phyloP scores from a whole-genome alignment of 345 rosid species.

The Citrus australasica region DNA sequence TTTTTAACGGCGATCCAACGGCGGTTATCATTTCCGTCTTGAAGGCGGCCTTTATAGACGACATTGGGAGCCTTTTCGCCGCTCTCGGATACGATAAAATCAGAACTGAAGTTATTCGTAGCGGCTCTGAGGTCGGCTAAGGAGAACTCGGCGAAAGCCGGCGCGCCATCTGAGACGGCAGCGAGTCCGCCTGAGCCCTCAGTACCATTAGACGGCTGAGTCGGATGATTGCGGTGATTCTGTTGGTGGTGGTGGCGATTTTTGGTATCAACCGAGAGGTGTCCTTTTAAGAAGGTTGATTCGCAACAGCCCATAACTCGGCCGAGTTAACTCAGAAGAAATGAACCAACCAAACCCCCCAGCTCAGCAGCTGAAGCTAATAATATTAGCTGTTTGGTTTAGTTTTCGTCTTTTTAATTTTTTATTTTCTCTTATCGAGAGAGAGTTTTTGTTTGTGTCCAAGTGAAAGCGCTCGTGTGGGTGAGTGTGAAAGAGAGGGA shows the following conservation, averaged over 20 bases:
- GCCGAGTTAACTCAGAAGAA: slow-evolving; percentile 30
- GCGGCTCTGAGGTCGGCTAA: slow-evolving; percentile 73
- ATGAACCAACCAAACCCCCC: not conserved
- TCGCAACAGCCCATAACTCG: slow-evolving; percentile 65
- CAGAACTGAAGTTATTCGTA: slow-evolving; percentile 73
- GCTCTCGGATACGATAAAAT: slow-evolving; percentile 68
- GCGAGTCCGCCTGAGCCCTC: slow-evolving; percentile 9
- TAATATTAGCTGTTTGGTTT: not conserved
- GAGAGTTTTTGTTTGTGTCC: not conserved
- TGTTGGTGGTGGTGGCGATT: slow-evolving; percentile 8
- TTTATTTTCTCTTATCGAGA: not conserved
- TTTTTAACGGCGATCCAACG: slow-evolving; percentile 80
- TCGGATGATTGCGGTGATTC: slow-evolving; percentile 16
- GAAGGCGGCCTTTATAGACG: slow-evolving; percentile 73
- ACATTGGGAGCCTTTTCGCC: slow-evolving; percentile 78
- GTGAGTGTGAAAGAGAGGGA: not conserved
- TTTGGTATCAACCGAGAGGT: slow-evolving; percentile 11
- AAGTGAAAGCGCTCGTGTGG: slow-evolving; percentile 13
- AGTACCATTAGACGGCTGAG: slow-evolving; percentile 28
- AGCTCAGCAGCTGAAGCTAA: not conserved
- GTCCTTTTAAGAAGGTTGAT: slow-evolving; percentile 38
- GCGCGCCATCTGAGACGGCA: slow-evolving; percentile 22
- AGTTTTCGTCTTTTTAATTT: not conserved
- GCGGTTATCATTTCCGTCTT: slow-evolving; percentile 29
- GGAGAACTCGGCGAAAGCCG: slow-evolving; percentile 63